Evolutionary conservation across 345 rosid genomes (phyloP).

Genomic region (Aurinia saxatilis): DNA sequence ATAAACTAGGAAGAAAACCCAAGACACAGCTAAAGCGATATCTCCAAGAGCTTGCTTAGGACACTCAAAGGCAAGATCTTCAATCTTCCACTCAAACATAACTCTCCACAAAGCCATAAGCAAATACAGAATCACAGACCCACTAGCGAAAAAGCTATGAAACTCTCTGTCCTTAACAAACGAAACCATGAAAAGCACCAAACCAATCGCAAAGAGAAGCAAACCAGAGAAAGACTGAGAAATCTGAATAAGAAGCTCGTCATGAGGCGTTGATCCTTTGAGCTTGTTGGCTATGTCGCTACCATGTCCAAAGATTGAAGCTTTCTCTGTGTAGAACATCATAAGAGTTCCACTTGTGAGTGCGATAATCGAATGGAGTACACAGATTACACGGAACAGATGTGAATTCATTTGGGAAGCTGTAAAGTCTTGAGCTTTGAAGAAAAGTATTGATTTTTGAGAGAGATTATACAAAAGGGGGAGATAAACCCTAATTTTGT

Average conservation of each 20-base stretch:
- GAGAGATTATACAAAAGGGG: not conserved
- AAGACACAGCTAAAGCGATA: constrained; percentile 59
- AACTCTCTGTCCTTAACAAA: constrained; percentile 74
- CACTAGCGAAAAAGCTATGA: constrained; percentile 76
- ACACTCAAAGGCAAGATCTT: constrained; percentile 64
- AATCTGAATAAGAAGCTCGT: constrained; percentile 77
- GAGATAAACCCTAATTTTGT: constrained; percentile 25
- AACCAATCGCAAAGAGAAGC: constrained; percentile 73
- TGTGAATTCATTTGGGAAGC: constrained; percentile 29
- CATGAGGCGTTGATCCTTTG: constrained; percentile 84
- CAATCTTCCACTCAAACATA: constrained; percentile 56
- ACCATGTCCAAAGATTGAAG: constrained; percentile 55
- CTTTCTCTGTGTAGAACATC: constrained; percentile 73
- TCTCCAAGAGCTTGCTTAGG: constrained; percentile 67
- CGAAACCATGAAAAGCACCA: constrained; percentile 72
- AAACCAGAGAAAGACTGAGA: constrained; percentile 87
- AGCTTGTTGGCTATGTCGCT: constrained; percentile 54
- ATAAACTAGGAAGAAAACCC: constrained; percentile 77
- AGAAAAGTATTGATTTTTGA: not conserved
- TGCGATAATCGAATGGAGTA: constrained; percentile 73
- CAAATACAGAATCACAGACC: constrained; percentile 65
- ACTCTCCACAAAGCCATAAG: constrained; percentile 75
- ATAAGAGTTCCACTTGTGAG: constrained; percentile 61
- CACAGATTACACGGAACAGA: constrained; percentile 41
- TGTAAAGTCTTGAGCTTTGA: constrained; percentile 12